Conservation (phyloP, 78 protist genomes). For the slime mould (Dictyostelium discoideum) region DNA sequence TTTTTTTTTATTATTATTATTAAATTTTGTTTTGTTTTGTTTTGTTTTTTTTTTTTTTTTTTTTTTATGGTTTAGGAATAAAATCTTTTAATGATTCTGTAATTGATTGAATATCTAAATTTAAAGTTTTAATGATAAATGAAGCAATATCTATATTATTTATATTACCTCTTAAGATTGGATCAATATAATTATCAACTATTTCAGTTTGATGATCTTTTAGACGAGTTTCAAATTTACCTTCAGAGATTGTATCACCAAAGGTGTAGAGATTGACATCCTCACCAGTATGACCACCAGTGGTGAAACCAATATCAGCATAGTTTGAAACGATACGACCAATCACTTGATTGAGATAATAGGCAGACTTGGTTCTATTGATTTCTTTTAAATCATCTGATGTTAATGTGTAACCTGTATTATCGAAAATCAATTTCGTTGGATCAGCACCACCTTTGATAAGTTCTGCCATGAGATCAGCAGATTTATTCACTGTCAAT, state of each 20-base stretch:
- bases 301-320: slow-evolving; percentile 59
- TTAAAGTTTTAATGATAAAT: neutral
- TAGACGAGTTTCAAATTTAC: neutral
- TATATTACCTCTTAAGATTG: slow-evolving; percentile 4
- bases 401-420: neutral
- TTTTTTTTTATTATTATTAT: neutral
- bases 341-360: neutral
- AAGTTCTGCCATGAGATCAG: neutral
- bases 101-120: slow-evolving; percentile 12
- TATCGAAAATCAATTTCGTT: neutral
- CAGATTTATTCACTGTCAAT: slow-evolving; percentile 8
- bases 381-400: neutral
- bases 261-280: slow-evolving; percentile 79
- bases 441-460: neutral
- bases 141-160: slow-evolving; percentile 37
- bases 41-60: slow-evolving; percentile 5
- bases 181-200: neutral
- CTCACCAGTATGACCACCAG: slow-evolving; percentile 80
- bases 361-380: neutral
- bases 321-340: slow-evolving; percentile 1
- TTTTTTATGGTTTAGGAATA: neutral
- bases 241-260: slow-evolving; percentile 10
- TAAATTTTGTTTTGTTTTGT: neutral
- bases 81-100: neutral
- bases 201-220: neutral